Base-by-base conservation (phyloP, 495 filamentous ascomycete genomes). In the Penicillium canariense region DNA sequence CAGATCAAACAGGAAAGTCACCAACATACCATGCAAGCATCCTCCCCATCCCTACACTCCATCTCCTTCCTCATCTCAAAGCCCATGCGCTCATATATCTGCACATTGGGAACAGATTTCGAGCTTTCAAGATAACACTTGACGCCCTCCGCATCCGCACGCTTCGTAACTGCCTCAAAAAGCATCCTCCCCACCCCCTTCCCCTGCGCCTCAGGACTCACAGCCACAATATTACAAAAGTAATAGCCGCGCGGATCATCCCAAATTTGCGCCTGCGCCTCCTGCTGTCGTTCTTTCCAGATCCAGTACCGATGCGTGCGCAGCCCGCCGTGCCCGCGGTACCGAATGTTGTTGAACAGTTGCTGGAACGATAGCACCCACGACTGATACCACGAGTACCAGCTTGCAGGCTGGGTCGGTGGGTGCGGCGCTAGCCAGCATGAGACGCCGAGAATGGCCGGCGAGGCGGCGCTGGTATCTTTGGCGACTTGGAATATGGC, bases 151-250 rank as follows among this genome's bases (percentile, higher is more conserved):
- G 52, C 42, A 66, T 87, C 84, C 15, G 84, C 84, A 51, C 52
- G 56, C 51, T 81, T 66, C 4, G 80, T 79, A 18, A 87, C 80
- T 38, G 78, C 68, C 63, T 80, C 67, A 65, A 86, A 81, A 48
- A 87, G 64, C 47, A 65, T 58, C 47, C 75, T 78, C 28, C 83
- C 84, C 17, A 87, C 70, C 0, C 84, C 84, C 43, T 65, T 77
- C 2, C 79, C 78, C 68, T 87, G 84, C 46, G 73, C 73, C 40
- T 75, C 76, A 0, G 84, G 82, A 28, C 78, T 59, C n/a, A 87
- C 83, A 6, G 84, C 82, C 57, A 87, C 82, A 40, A 87, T 86
- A 62, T 87, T 87, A 54, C 83, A 80, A 53, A 87, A 86, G 55
- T 86, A 87, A 60, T 86, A 87, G 0, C 84, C 84, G 5, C 64